Percentiles rank a stretch among this genome's conserved stretches.
phyloP scores from a whole-genome alignment of 176 grass and related monocot genomes.

The Aegilops tauschii region DNA sequence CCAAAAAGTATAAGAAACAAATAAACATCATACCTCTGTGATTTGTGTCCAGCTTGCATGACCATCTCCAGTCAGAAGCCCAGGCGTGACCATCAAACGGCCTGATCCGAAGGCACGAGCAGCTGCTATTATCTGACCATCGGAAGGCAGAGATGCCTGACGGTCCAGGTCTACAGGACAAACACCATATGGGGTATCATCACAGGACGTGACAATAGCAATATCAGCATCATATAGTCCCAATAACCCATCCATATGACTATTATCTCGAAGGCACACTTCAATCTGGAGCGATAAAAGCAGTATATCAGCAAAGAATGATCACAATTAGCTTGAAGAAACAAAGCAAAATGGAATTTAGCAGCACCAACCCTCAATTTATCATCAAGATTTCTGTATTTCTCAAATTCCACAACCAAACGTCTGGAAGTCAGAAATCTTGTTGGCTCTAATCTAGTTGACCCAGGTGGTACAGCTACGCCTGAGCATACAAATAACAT shows the following conservation, averaged over 20 bases:
- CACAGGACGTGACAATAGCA: background rate
- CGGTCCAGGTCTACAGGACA: background rate
- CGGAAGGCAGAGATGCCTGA: background rate
- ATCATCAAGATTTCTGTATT: constrained; percentile 14
- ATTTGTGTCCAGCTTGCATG: background rate
- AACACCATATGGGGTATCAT: no score
- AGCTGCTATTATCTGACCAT: background rate
- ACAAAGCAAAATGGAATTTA: background rate
- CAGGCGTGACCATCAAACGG: background rate
- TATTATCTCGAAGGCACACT: background rate
- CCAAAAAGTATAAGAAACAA: background rate
- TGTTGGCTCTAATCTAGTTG: background rate
- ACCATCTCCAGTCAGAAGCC: background rate
- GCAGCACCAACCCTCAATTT: constrained; percentile 18
- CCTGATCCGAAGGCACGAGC: background rate
- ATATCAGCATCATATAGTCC: constrained; percentile 17
- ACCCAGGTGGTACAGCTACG: background rate
- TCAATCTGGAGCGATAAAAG: constrained; percentile 2
- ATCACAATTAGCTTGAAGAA: background rate
- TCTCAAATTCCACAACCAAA: background rate
- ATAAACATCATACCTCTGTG: background rate
- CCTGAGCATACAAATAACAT: constrained; percentile 2
- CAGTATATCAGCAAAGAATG: background rate
- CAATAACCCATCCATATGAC: background rate
- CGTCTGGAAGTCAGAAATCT: constrained; percentile 28